phyloP scores from a whole-genome alignment of 805 yeast genomes.

The Pichia nakasei region DNA sequence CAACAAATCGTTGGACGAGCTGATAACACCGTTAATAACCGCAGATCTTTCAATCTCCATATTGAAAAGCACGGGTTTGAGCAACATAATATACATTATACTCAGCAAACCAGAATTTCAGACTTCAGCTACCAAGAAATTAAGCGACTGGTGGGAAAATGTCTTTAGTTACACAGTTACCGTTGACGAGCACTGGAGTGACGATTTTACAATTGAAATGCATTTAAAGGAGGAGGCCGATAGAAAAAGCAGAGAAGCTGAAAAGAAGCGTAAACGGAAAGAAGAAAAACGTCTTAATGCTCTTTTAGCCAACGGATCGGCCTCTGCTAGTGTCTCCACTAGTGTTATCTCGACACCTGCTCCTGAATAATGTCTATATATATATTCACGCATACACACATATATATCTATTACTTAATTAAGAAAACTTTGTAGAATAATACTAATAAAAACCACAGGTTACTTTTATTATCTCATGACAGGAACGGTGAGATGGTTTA shows the following conservation, averaged over 20 bases:
- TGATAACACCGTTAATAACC: constrained; percentile 19
- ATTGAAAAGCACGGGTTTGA: constrained; percentile 24
- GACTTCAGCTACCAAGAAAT: constrained; percentile 11
- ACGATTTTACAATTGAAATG: constrained; percentile 18
- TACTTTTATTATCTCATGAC: no score
- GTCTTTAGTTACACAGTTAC: constrained; percentile 23
- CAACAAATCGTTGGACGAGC: constrained; percentile 14
- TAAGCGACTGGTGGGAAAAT: constrained; percentile 15
- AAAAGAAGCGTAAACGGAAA: constrained; percentile 30
- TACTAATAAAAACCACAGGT: no score
- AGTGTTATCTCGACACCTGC: not conserved
- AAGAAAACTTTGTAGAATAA: no score
- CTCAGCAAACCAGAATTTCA: constrained; percentile 31
- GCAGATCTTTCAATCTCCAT: constrained; percentile 22
- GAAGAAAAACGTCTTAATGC: constrained; percentile 20
- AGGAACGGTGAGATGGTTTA: no score
- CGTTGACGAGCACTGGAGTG: constrained; percentile 23
- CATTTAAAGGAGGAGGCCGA: constrained; percentile 16
- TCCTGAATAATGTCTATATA: no score
- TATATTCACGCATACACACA: no score
- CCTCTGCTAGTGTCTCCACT: not conserved
- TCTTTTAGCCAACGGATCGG: not conserved
- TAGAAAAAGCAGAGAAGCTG: constrained; percentile 19
- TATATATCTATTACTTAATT: no score
- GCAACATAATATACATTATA: constrained; percentile 25